phyloP scores from a whole-genome alignment of 139 green algal species.

The Zygnema cylindricum region DNA sequence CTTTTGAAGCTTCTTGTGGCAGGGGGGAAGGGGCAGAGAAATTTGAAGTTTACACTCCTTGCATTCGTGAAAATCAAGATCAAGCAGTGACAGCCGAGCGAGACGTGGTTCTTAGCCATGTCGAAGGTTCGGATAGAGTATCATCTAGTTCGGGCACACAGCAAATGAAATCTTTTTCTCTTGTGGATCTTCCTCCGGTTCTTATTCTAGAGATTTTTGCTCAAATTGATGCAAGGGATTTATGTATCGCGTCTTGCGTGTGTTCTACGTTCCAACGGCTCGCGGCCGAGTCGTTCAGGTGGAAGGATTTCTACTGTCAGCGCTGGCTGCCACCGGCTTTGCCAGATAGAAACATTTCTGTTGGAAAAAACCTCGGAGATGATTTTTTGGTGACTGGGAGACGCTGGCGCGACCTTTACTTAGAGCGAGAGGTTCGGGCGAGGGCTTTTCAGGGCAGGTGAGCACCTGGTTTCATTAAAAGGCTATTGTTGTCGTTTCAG shows the following conservation, averaged over 20 bases:
- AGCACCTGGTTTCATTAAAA: too few species aligned
- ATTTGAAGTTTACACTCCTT: too few species aligned
- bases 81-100: too few species aligned
- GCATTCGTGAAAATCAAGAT: too few species aligned
- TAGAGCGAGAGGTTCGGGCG: slow-evolving; percentile 32
- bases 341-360: not conserved
- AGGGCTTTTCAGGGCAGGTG: slow-evolving; percentile 29
- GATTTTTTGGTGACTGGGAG: not conserved
- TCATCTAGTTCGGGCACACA: too few species aligned
- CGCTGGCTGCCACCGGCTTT: slow-evolving; percentile 20
- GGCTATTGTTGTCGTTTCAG: too few species aligned
- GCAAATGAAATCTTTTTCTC: not conserved
- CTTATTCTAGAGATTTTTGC: slow-evolving; percentile 36
- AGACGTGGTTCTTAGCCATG: too few species aligned
- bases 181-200: slow-evolving; percentile 28
- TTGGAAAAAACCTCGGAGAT: not conserved
- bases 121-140: too few species aligned
- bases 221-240: slow-evolving; percentile 15
- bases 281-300: slow-evolving; percentile 17
- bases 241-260: slow-evolving; percentile 16
- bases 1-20: too few species aligned
- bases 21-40: too few species aligned
- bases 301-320: slow-evolving; percentile 51
- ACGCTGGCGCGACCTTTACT: slow-evolving; percentile 39
- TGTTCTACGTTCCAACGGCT: slow-evolving; percentile 26